Base-by-base conservation (phyloP, 352 stramenopile genomes). In the Pythium brassicae region DNA sequence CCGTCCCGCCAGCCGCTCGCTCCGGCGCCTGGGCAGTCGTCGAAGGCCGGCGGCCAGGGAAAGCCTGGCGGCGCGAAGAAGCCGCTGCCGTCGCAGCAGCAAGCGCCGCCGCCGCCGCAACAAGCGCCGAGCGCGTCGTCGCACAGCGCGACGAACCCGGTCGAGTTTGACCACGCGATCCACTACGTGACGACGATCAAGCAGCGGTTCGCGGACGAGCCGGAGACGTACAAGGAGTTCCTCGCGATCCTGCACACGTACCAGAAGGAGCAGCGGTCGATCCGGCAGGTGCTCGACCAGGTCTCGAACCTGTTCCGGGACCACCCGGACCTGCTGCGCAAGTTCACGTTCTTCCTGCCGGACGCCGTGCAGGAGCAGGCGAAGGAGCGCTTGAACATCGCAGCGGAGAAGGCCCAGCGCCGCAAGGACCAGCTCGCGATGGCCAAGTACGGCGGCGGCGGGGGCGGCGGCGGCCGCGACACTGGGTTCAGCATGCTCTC, bases 281-380 rank as follows among this genome's bases (percentile, higher is more conserved):
- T 99, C 58, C 98, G 98, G 53, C 93, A 99, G 50, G 82, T 95
- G 34, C 62, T 99, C 15, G 96, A 99, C 69, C 96, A 99, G 83
- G 97, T 99, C 0, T 99, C 97, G 6, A 77, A 97, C 23, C 76
- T 99, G 22, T 99, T 99, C 82, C 92, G 95, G 0, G 97, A 99
- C 66, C 97, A 99, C 71, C 91, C 97, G 1, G 98, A 99, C 76
- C 72, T 99, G 15, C 74, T 99, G 22, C 97, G 98, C 39, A 95
- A 99, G 63, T 99, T 99, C 65, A 99, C 97, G 12, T 99, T 99
- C 70, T 99, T 99, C 74, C 71, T 99, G 17, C 98, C 98, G 0
- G 97, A 99, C 79, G 94, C 96, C 9, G 97, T 99, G 0, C 97
- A 99, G 69, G 92, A 98, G 40, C 88, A 98, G 65, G 96, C 96